A percentile compares a stretch with the other conserved stretches of the same genome.
Evolutionary conservation across 192 early-diverging fungal genomes (phyloP).

Genomic region (Dissophora globulifera): DNA sequence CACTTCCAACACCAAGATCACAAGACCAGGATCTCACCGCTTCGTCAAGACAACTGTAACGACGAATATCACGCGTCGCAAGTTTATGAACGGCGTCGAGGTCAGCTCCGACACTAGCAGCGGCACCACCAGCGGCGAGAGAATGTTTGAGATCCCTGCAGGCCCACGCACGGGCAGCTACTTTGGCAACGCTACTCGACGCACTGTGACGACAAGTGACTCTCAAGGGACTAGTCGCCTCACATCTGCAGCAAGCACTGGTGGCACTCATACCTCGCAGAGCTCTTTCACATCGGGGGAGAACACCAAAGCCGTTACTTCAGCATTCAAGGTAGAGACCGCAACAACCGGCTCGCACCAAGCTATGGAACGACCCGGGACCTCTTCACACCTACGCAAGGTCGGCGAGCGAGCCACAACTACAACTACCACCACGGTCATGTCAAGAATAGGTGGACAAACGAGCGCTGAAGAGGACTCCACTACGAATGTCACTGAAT

Average conservation of each 20-base stretch:
- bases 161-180: constrained; percentile 30
- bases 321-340: no score
- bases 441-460: not conserved
- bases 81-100: constrained; percentile 25
- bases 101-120: constrained; percentile 21
- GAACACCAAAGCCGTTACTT: not conserved
- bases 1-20: constrained; percentile 15
- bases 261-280: not conserved
- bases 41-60: constrained; percentile 43
- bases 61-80: constrained; percentile 39
- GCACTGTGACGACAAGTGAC: constrained; percentile 8
- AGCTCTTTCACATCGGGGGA: not conserved
- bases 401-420: constrained; percentile 1
- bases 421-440: not conserved
- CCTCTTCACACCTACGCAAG: not conserved
- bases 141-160: constrained; percentile 46
- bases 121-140: constrained; percentile 30
- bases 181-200: constrained; percentile 19
- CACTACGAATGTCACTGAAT: not conserved
- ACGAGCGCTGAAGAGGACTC: not conserved
- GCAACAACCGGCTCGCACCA: not conserved
- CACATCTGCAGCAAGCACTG: not conserved
- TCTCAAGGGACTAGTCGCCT: constrained; percentile 27
- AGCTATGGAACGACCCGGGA: not conserved
- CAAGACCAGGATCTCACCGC: constrained; percentile 22